These are phyloP conservation scores for Aspergillus luchuensis DNA, from an alignment of 2,329 filamentous ascomycete species.

Conservation along the genomic window DNA sequence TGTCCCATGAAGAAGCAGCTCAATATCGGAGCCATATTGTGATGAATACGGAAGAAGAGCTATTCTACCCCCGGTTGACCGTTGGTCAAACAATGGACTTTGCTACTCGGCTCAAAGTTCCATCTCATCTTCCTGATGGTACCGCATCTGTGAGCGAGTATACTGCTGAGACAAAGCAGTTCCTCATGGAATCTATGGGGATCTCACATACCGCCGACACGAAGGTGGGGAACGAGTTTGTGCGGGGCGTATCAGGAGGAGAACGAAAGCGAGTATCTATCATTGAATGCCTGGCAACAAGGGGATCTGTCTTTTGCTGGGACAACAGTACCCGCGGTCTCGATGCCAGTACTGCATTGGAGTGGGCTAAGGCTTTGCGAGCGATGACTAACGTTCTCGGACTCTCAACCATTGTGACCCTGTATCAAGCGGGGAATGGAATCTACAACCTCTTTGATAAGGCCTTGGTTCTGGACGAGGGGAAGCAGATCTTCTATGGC, in stretches of 20 bases:
- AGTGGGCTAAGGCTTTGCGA: slow-evolving; percentile 59
- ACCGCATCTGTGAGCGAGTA: slow-evolving; percentile 61
- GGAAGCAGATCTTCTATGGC: slow-evolving; percentile 66
- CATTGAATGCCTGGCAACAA: slow-evolving; percentile 60
- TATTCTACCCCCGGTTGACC: slow-evolving; percentile 54
- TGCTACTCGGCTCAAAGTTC: slow-evolving; percentile 65
- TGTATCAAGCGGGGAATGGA: slow-evolving; percentile 67
- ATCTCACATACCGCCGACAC: slow-evolving; percentile 63
- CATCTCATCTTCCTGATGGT: slow-evolving; percentile 68
- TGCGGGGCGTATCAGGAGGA: slow-evolving; percentile 66
- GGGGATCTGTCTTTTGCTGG: slow-evolving; percentile 61
- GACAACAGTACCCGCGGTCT: slow-evolving; percentile 66
- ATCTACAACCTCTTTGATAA: slow-evolving; percentile 69
- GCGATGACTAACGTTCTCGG: slow-evolving; percentile 62
- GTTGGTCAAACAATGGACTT: slow-evolving; percentile 57
- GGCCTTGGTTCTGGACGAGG: slow-evolving; percentile 64
- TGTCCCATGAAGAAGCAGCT: slow-evolving; percentile 44
- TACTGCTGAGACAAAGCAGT: slow-evolving; percentile 51
- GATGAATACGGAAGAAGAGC: slow-evolving; percentile 56
- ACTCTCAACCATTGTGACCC: slow-evolving; percentile 59
- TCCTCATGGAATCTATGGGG: slow-evolving; percentile 57
- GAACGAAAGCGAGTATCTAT: slow-evolving; percentile 69
- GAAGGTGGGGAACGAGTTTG: slow-evolving; percentile 65
- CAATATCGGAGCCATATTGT: slow-evolving; percentile 60
- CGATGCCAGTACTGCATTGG: slow-evolving; percentile 62